Conservation (phyloP, 2,329 filamentous ascomycete species). For the Chaetomiaceae sp. region DNA sequence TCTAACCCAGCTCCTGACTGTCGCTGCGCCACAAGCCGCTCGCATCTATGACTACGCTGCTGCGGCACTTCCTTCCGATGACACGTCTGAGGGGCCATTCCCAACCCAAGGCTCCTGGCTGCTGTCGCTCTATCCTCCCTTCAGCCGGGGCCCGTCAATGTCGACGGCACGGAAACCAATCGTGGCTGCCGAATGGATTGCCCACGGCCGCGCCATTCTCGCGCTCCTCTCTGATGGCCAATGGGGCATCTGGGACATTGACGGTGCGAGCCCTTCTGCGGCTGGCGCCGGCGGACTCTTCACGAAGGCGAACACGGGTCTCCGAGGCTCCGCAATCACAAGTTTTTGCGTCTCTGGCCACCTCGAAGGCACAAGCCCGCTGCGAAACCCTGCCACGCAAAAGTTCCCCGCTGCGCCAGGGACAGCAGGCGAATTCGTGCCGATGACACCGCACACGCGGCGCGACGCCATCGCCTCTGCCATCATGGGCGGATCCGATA, state of each 20-base stretch:
- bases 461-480: constrained; percentile 46
- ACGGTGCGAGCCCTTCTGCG: constrained; percentile 47
- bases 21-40: constrained; percentile 51
- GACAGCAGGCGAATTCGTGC: constrained; percentile 50
- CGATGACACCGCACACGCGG: constrained; percentile 60
- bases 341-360: constrained; percentile 55
- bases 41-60: constrained; percentile 58
- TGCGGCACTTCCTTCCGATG: constrained; percentile 48
- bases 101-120: constrained; percentile 60
- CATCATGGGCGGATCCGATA: constrained; percentile 43
- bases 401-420: constrained; percentile 31
- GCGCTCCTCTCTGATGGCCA: constrained; percentile 57
- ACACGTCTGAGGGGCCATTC: constrained; percentile 46
- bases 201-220: constrained; percentile 55
- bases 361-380: constrained; percentile 54
- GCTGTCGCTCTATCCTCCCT: constrained; percentile 56
- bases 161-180: constrained; percentile 49
- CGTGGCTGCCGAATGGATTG: constrained; percentile 59
- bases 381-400: constrained; percentile 42
- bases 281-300: constrained; percentile 37
- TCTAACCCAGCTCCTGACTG: constrained; percentile 53
- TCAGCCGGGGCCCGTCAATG: constrained; percentile 43
- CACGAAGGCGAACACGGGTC: constrained; percentile 46
- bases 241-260: constrained; percentile 65
- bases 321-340: constrained; percentile 54